Evolutionary conservation across 164 flowering plant genomes (phyloP).

Genomic region (Sextonia rubra): DNA sequence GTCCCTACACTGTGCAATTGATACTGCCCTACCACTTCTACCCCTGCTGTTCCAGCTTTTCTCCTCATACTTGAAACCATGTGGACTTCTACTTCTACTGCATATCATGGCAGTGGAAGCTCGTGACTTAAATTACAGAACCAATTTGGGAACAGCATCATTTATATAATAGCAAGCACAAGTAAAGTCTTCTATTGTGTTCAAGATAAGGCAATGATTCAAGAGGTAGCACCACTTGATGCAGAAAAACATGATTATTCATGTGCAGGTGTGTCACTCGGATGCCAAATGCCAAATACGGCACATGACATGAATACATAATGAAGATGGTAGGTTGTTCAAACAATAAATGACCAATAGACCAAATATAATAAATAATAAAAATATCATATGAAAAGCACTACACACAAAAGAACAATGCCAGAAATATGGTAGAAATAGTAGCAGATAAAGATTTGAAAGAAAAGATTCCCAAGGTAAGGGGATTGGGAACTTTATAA

Average conservation of each 20-base stretch:
- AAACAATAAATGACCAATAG: no score
- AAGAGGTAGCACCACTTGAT: background rate
- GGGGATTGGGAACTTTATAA: no score
- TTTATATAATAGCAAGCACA: background rate
- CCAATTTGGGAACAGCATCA: background rate
- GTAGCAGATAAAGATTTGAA: no score
- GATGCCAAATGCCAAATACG: background rate
- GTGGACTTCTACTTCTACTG: constrained; percentile 46
- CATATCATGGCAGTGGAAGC: background rate
- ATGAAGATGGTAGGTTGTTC: no score
- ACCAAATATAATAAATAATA: no score
- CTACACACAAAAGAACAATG: no score
- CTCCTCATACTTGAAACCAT: constrained; percentile 36
- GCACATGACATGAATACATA: no score
- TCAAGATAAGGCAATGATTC: background rate
- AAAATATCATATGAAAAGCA: no score
- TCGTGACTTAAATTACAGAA: background rate
- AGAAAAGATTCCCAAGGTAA: no score
- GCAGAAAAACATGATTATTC: background rate
- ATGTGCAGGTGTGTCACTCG: background rate
- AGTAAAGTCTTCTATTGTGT: background rate
- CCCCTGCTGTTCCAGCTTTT: constrained; percentile 35
- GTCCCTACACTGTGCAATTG: constrained; percentile 44
- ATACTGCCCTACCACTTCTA: constrained; percentile 35
- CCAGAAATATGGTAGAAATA: no score